Evolutionary conservation across 495 filamentous ascomycete genomes (phyloP).

Genomic region (Xylaria castorea): DNA sequence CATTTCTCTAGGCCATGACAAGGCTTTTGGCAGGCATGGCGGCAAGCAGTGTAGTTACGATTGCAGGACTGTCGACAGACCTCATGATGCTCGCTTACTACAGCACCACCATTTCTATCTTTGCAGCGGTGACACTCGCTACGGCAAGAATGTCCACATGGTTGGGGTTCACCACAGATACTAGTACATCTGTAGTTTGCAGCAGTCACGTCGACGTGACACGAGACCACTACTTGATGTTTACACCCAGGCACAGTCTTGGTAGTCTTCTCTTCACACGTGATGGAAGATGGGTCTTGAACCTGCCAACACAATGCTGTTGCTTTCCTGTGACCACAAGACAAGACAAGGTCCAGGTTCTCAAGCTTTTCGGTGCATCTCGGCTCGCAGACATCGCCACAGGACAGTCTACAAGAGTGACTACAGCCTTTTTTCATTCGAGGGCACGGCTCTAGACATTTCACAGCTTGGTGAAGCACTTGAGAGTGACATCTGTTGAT

Average conservation of each 20-base stretch:
- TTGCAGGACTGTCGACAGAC: conserved; percentile 61
- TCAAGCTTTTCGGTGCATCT: conserved; percentile 47
- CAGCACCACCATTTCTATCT: conserved; percentile 38
- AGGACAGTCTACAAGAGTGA: conserved; percentile 66
- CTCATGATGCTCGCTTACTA: conserved; percentile 52
- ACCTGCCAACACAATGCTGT: conserved; percentile 60
- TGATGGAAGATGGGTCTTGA: conserved; percentile 35
- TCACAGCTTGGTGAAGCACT: conserved; percentile 65
- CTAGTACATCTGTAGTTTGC: conserved; percentile 53
- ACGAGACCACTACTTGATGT: conserved; percentile 60
- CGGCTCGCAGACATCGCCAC: conserved; percentile 57
- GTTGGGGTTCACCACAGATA: conserved; percentile 52
- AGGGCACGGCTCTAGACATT: conserved; percentile 67
- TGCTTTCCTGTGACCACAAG: conserved; percentile 64
- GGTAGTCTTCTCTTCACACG: conserved; percentile 46
- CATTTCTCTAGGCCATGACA: conserved; percentile 66
- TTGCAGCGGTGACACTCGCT: conserved; percentile 59
- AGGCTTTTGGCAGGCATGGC: conserved; percentile 57
- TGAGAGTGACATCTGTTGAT: conserved; percentile 72
- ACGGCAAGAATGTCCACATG: conserved; percentile 69
- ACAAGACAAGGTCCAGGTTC: conserved; percentile 49
- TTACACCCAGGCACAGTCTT: conserved; percentile 58
- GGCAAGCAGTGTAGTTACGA: conserved; percentile 63
- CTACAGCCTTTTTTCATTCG: conserved; percentile 62
- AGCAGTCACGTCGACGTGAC: conserved; percentile 52